Evolutionary conservation across 148 eudicot genomes (phyloP).

Genomic region (Camellia japonica): DNA sequence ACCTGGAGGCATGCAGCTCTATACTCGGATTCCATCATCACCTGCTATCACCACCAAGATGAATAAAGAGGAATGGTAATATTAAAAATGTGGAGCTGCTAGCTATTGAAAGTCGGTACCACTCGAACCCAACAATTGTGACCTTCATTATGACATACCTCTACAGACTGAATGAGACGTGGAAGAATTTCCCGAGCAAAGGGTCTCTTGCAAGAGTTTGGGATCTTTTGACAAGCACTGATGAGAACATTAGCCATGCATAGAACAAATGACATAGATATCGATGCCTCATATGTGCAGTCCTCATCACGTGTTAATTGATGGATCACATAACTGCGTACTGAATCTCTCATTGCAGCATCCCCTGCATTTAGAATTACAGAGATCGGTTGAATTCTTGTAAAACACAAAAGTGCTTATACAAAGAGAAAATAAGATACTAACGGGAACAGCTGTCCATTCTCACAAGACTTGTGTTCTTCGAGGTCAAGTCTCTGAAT

Average conservation of each 20-base stretch:
- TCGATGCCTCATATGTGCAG: constrained; percentile 11
- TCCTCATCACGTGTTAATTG: constrained; percentile 32
- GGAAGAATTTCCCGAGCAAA: constrained; percentile 53
- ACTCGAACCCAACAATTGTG: not conserved
- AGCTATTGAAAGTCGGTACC: not conserved
- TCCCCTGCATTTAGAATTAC: constrained; percentile 31
- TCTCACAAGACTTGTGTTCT: constrained; percentile 21
- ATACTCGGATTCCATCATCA: constrained; percentile 35
- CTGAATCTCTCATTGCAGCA: constrained; percentile 26
- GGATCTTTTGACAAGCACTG: constrained; percentile 72
- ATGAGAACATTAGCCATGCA: constrained; percentile 94
- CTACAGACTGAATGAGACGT: constrained; percentile 39
- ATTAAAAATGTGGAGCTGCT: not conserved
- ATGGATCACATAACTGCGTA: constrained; percentile 50
- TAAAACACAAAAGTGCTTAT: not conserved
- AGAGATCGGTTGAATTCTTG: constrained; percentile 13
- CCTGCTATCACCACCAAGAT: constrained; percentile 29
- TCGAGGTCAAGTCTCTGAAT: constrained; percentile 21
- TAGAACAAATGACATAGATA: constrained; percentile 52
- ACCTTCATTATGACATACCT: constrained; percentile 22
- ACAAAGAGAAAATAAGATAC: not conserved
- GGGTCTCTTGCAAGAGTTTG: constrained; percentile 52
- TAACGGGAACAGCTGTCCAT: constrained; percentile 7
- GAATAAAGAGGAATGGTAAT: not conserved
- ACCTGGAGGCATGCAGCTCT: constrained; percentile 74